These are phyloP conservation scores for Colletotrichum truncatum DNA, from an alignment of 2,329 filamentous ascomycete species.

Conservation along the genomic window DNA sequence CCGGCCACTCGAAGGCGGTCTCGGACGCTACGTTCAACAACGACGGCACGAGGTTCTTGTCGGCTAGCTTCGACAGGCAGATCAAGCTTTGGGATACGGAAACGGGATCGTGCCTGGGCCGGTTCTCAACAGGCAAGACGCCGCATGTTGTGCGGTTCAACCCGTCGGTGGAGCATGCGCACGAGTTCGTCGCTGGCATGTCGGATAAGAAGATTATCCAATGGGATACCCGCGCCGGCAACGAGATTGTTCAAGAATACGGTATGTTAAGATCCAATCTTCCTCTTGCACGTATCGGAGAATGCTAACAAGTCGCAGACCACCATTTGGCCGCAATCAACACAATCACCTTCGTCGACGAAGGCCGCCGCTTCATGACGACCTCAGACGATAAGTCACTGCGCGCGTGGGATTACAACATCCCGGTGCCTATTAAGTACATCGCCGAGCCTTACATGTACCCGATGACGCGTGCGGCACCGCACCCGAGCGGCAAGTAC, in stretches of 20 bases:
- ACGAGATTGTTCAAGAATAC: slow-evolving; percentile 93
- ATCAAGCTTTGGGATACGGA: slow-evolving; percentile 99
- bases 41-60: slow-evolving; percentile 85
- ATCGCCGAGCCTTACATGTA: slow-evolving; percentile 99
- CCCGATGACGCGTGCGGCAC: slow-evolving; percentile 84
- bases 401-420: slow-evolving; percentile 97
- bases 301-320: slow-evolving; percentile 56
- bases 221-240: slow-evolving; percentile 83
- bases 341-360: slow-evolving; percentile 95
- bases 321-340: slow-evolving; percentile 98
- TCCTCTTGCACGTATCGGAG: too few species aligned
- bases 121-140: slow-evolving; percentile 93
- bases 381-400: slow-evolving; percentile 97
- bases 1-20: slow-evolving; percentile 88
- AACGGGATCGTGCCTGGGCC: slow-evolving; percentile 85
- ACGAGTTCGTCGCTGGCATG: slow-evolving; percentile 96
- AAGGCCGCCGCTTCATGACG: slow-evolving; percentile 94
- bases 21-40: slow-evolving; percentile 90
- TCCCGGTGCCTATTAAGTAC: slow-evolving; percentile 98
- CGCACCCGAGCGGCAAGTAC: slow-evolving; percentile 92
- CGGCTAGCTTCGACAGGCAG: slow-evolving; percentile 90
- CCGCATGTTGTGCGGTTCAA: slow-evolving; percentile 97
- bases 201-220: slow-evolving; percentile 99
- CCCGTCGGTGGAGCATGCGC: slow-evolving; percentile 76
- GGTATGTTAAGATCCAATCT: slow-evolving; percentile 2